phyloP scores from a whole-genome alignment of 2,329 filamentous ascomycete genomes.

The Tolypocladium album region DNA sequence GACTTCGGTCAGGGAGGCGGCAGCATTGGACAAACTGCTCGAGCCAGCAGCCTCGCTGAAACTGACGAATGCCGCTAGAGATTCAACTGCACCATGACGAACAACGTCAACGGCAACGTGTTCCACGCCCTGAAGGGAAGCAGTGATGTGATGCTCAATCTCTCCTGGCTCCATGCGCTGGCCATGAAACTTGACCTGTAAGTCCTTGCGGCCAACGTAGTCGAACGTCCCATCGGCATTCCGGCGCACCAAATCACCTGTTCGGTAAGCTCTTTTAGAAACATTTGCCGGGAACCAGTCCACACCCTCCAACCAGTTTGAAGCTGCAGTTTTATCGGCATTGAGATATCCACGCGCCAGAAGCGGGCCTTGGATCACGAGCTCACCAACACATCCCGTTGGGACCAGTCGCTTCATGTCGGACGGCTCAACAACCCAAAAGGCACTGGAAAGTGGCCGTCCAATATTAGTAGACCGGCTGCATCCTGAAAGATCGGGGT shows the following conservation, averaged over 20 bases:
- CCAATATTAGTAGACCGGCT: not conserved
- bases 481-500: not conserved
- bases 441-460: not conserved
- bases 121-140: not conserved
- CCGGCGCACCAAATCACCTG: conserved; percentile 35
- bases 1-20: not conserved
- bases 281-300: not conserved
- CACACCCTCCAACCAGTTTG: not conserved
- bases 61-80: not conserved
- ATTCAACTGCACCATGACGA: not conserved
- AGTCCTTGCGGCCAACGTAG: conserved; percentile 42
- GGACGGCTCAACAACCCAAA: not conserved
- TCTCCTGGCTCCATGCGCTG: conserved; percentile 39
- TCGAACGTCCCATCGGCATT: conserved; percentile 26
- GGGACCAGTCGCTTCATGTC: not conserved
- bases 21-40: not conserved
- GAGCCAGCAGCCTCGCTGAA: not conserved
- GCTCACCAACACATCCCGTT: not conserved
- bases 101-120: conserved; percentile 5
- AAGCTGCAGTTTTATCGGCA: not conserved
- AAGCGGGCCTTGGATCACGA: not conserved
- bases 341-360: not conserved
- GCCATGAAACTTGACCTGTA: conserved; percentile 49
- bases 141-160: conserved; percentile 8
- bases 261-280: conserved; percentile 7